Evolutionary conservation across 2,329 filamentous ascomycete species (phyloP).

Genomic region (Meredithiella fracta): DNA sequence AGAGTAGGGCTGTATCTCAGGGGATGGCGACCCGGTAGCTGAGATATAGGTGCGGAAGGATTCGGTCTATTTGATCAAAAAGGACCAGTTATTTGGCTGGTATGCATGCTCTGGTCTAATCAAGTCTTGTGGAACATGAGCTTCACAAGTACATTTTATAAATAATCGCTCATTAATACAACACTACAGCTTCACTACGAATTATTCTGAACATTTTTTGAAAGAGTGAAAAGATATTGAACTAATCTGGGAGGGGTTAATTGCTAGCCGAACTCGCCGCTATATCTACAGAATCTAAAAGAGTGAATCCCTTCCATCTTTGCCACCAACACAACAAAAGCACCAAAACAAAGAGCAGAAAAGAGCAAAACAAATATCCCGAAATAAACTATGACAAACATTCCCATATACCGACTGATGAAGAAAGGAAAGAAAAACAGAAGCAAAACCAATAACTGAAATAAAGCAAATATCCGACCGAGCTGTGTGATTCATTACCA

Average conservation of each 20-base stretch:
- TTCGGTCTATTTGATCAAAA: conserved; percentile 16
- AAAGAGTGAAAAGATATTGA: background rate
- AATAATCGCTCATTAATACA: too few relatives aligned
- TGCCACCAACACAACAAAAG: background rate
- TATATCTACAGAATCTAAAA: conserved; percentile 3
- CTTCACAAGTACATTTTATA: background rate
- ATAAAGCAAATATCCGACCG: background rate
- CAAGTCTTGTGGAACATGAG: background rate
- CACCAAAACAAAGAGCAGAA: background rate
- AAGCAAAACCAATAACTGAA: background rate
- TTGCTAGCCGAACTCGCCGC: conserved; percentile 4
- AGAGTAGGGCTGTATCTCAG: conserved; percentile 27
- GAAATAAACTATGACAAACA: background rate
- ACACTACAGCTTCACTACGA: too few relatives aligned
- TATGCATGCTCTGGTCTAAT: background rate
- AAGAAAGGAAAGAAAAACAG: background rate
- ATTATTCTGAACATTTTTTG: too few relatives aligned
- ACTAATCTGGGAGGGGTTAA: background rate
- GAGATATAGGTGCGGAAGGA: conserved; percentile 43
- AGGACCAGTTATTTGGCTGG: background rate
- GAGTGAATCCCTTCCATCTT: background rate
- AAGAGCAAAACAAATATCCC: background rate
- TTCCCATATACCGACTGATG: background rate
- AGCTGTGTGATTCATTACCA: background rate
- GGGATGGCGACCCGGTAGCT: conserved; percentile 49